A percentile compares a stretch with the other conserved stretches of the same genome.
These are phyloP conservation scores for Apiospora koreana DNA, from an alignment of 2,329 filamentous ascomycete genomes.

Conservation along the genomic window DNA sequence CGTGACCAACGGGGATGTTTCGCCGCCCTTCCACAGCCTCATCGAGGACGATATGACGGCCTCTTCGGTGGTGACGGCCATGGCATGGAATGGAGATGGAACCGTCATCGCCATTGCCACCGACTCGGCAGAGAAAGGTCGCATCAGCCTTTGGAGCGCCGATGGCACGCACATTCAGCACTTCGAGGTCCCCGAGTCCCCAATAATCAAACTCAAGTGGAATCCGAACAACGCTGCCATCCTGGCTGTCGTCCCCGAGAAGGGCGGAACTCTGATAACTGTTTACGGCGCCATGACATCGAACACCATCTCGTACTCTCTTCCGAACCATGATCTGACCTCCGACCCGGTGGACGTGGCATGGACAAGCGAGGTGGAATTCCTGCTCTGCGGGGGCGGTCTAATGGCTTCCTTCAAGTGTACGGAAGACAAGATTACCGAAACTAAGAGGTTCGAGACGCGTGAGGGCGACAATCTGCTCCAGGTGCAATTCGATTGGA, in stretches of 20 bases:
- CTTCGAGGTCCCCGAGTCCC: slow-evolving; percentile 60
- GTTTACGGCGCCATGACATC: slow-evolving; percentile 49
- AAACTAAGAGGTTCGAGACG: slow-evolving; percentile 52
- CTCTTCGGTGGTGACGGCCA: slow-evolving; percentile 56
- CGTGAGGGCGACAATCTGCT: slow-evolving; percentile 55
- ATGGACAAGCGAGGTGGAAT: slow-evolving; percentile 61
- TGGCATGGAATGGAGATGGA: slow-evolving; percentile 63
- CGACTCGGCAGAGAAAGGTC: slow-evolving; percentile 53
- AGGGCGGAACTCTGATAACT: slow-evolving; percentile 55
- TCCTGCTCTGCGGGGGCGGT: slow-evolving; percentile 60
- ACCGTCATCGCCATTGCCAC: slow-evolving; percentile 58
- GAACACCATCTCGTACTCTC: slow-evolving; percentile 47
- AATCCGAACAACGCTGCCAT: slow-evolving; percentile 57
- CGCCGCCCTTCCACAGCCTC: slow-evolving; percentile 47
- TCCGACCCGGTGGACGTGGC: slow-evolving; percentile 57
- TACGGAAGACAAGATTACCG: slow-evolving; percentile 46
- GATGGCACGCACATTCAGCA: slow-evolving; percentile 54
- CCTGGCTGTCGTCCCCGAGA: slow-evolving; percentile 58
- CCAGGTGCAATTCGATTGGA: slow-evolving; percentile 57
- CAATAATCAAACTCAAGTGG: slow-evolving; percentile 63
- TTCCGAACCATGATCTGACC: slow-evolving; percentile 52
- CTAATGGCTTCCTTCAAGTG: slow-evolving; percentile 51
- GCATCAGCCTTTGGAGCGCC: slow-evolving; percentile 56
- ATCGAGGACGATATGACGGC: slow-evolving; percentile 55
- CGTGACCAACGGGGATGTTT: slow-evolving; percentile 39